Evolutionary conservation across 164 flowering plant genomes (phyloP), one percentile per base, ranked within the genome.

Genomic region (Stephania japonica): DNA sequence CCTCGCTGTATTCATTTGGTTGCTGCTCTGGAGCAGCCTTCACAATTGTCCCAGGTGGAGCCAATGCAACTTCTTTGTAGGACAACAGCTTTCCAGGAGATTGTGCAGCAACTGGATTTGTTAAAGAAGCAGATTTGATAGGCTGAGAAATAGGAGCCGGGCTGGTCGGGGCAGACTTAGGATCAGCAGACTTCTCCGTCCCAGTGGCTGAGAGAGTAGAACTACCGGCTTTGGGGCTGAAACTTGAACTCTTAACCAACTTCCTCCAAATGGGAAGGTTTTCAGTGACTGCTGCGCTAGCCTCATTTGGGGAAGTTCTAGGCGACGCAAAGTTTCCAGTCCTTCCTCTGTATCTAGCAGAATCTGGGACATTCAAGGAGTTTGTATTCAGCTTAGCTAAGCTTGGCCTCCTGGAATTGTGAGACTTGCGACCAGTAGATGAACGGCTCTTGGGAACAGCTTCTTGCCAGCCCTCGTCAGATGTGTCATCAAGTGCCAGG

Each of bases 401-500:
- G 81, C 85, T 87, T 47, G 91, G 97, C 73, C 88, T 87, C 76
- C 84, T 88, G 47, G 87, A 82, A 69, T 77, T 65, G 72, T 88
- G 81, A 70, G 89, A 66, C 81, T 86, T 89, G 71, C 91, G 89
- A 47, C 83, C 81, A 25, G 81, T 70, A 49, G 73, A 81, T 67
- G 88, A 84, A 12, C 97, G 89, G 18, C 91, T 83, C 81, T 89
- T 91, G 0, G 94, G 87, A 72, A 86, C 79, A 78, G 97, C 97
- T 79, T 90, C 94, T 81, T 90, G 97, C 97, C 97, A 92, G 76
- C 97, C 94, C 82, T 88, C 93, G 75, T 84, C 93, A 4, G 88
- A 87, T 26, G 67, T 76, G 27, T 86, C 89, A 72, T 86, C 90
- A 67, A 72, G 75, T 49, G 43, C 75, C 42, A 72, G 68, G 42